Percentiles rank a stretch among this genome's conserved stretches.
These are phyloP conservation scores for Hirschioporus abietinus DNA, from an alignment of 768 basidiomycete species.

Conservation along the genomic window DNA sequence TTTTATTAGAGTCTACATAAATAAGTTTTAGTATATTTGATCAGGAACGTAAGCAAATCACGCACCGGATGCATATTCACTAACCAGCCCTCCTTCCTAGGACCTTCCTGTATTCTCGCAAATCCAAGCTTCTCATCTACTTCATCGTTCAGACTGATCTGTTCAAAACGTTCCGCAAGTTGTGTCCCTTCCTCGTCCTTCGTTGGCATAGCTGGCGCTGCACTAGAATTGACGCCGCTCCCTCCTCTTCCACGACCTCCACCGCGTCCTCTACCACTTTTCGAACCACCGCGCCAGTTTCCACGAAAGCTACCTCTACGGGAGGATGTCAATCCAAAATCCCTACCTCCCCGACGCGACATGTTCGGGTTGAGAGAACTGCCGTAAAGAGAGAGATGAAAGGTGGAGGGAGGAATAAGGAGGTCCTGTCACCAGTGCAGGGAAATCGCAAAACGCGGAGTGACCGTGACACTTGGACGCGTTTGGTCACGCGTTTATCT, in stretches of 20 bases:
- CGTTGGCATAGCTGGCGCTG: slow-evolving; percentile 47
- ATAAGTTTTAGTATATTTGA: background rate
- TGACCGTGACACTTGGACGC: slow-evolving; percentile 2
- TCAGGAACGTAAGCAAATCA: slow-evolving; percentile 13
- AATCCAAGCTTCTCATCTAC: slow-evolving; percentile 95
- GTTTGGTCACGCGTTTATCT: background rate
- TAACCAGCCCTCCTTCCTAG: slow-evolving; percentile 82
- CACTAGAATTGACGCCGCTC: slow-evolving; percentile 25
- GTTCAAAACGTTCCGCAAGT: slow-evolving; percentile 82
- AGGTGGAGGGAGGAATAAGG: background rate
- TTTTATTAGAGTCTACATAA: slow-evolving; percentile 70
- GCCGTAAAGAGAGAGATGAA: background rate
- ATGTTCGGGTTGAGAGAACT: slow-evolving; percentile 7
- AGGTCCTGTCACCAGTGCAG: too few relatives aligned
- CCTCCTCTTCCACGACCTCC: slow-evolving; percentile 39
- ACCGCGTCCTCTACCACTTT: slow-evolving; percentile 47
- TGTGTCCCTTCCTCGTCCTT: slow-evolving; percentile 90
- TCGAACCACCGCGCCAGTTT: slow-evolving; percentile 33
- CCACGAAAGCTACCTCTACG: slow-evolving; percentile 31
- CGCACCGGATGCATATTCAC: slow-evolving; percentile 98
- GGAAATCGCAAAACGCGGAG: background rate
- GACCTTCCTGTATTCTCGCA: slow-evolving; percentile 71
- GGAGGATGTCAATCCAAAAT: slow-evolving; percentile 45
- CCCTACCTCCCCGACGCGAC: slow-evolving; percentile 45
- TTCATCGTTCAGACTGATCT: slow-evolving; percentile 69